Evolutionary conservation across 176 grass and related monocot genomes (phyloP), one percentile per base, ranked within the genome.

Genomic region (Oryza coarctata): DNA sequence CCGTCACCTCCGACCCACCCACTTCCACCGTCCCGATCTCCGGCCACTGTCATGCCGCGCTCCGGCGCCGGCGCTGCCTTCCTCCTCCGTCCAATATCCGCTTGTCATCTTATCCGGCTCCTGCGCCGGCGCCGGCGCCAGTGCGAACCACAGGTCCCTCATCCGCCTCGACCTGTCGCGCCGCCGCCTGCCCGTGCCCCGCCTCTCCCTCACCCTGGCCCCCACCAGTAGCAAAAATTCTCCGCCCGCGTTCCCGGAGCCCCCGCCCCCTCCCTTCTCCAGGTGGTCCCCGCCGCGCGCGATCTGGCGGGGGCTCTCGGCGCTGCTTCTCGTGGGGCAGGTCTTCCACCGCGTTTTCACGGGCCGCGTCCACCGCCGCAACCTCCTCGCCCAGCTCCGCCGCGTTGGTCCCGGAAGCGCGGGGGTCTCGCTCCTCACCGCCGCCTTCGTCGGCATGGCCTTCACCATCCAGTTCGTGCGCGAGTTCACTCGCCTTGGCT

Each of bases 401-500:
- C 89, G 96, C 34, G 93, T 94, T 2, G 96, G 96, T 0, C 96
- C 96, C 12, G 87, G 85, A 43, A 95, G 93, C 83, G 76, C 91
- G 9, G 96, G 96, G n/a, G 96, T 99, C 44, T 75, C 93, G 10
- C 91, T 99, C 64, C 90, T 99, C 69, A 99, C 96, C 30, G 93
- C 96, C 28, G 65, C 96, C 47, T 99, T 99, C 75, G 91, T 99
- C 38, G 96, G 96, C 80, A 99, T 99, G 96, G 96, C 96, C 49
- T 99, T 95, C 93, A 99, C 96, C 77, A 99, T 99, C 87, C 93
- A 95, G 89, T 99, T 99, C 83, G 96, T 99, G 76, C 91, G 96
- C 85, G 96, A 99, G 82, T 99, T 99, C 89, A 99, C 96, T 25
- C 88, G 96, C 76, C 96, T 99, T 43, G 96, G 96, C 17, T 90